Conservation (phyloP, 805 yeast species). For the Alloascoidea hylecoeti region DNA sequence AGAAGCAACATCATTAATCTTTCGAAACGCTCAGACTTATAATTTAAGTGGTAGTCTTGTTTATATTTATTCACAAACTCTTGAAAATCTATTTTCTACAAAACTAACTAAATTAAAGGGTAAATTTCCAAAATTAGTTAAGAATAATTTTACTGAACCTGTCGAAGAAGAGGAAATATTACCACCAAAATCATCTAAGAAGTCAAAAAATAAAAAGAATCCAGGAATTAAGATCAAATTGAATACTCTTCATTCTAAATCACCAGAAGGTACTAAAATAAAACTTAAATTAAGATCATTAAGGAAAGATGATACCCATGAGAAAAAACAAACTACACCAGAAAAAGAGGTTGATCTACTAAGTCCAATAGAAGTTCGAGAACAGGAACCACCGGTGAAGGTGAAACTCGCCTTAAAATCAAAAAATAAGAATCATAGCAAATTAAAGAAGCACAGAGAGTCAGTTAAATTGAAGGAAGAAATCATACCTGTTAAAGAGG, state of each 20-base stretch:
- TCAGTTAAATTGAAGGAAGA: too few species aligned
- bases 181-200: not conserved
- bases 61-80: conserved; percentile 51
- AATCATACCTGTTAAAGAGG: conserved; percentile 3
- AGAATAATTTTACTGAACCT: not conserved
- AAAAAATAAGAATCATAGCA: conserved; percentile 9
- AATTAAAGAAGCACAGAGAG: conserved; percentile 4
- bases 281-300: conserved; percentile 3
- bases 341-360: too few species aligned
- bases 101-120: conserved; percentile 18
- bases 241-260: not conserved
- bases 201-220: conserved; percentile 1
- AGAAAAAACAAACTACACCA: too few species aligned
- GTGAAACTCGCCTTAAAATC: too few species aligned
- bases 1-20: conserved; percentile 46
- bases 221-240: conserved; percentile 3
- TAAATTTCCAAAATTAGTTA: conserved; percentile 2
- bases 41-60: conserved; percentile 65
- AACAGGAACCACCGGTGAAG: conserved; percentile 3
- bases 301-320: conserved; percentile 1
- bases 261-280: not conserved
- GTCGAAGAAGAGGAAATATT: too few species aligned
- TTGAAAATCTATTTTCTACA: conserved; percentile 36
- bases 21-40: conserved; percentile 65
- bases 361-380: conserved; percentile 5